A percentile compares a stretch with the other conserved stretches of the same genome.
These are phyloP conservation scores for Amanita subjunquillea DNA, from an alignment of 768 basidiomycete species.

Conservation along the genomic window DNA sequence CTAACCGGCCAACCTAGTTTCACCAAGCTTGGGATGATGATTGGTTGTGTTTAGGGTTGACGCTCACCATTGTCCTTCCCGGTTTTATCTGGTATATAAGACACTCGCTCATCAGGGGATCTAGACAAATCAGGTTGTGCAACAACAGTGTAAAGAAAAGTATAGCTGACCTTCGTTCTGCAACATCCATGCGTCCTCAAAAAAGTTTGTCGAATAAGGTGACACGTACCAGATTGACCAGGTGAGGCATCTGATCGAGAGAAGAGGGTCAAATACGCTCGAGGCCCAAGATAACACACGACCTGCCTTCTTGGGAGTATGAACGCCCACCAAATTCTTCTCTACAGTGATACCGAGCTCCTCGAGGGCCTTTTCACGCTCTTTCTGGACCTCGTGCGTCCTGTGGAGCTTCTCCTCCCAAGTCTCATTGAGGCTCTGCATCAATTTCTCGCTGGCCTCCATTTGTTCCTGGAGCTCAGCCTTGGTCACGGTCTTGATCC, in stretches of 20 bases:
- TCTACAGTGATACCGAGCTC: conserved; percentile 97
- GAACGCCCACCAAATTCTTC: conserved; percentile 92
- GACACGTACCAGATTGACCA: conserved; percentile 78
- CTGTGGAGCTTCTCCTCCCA: conserved; percentile 92
- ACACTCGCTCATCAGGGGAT: conserved; percentile 96
- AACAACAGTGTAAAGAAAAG: background rate
- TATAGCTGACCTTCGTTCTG: conserved; percentile 60
- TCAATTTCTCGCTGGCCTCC: conserved; percentile 89
- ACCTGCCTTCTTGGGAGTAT: conserved; percentile 92
- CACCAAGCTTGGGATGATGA: background rate
- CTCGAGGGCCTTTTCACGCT: conserved; percentile 95
- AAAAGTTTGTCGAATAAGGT: conserved; percentile 2
- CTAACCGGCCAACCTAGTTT: conserved; percentile 72
- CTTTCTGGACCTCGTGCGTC: conserved; percentile 92
- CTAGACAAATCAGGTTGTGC: conserved; percentile 24
- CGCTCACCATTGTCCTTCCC: conserved; percentile 64
- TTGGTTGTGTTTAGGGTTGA: conserved; percentile 5
- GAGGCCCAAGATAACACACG: conserved; percentile 8
- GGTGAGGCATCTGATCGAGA: conserved; percentile 69
- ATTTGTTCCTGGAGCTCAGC: conserved; percentile 97
- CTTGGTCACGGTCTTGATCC: conserved; percentile 92
- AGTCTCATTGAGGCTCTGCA: conserved; percentile 88
- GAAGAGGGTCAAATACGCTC: conserved; percentile 9
- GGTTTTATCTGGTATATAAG: conserved; percentile 86
- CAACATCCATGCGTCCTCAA: conserved; percentile 6